Evolutionary conservation across 371 early-diverging fungal species (phyloP), one percentile per base, ranked within the genome.

Genomic region (Capniomyces stellatus): DNA sequence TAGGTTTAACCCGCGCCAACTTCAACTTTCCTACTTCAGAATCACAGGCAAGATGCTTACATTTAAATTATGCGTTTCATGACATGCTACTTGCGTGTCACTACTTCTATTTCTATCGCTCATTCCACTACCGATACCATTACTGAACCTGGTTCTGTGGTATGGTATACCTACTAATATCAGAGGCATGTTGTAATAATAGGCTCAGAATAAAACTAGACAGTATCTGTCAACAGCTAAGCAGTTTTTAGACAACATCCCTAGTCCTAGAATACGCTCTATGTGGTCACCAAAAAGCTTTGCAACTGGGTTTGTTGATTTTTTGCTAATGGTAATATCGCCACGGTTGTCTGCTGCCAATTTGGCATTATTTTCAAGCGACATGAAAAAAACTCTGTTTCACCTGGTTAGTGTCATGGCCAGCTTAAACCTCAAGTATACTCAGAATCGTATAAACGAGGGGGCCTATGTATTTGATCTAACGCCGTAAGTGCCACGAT

Each of bases 11-110:
- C 25, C 54, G 62, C 23, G 71, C 72, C 42, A 66, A 71, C 42
- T 71, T 91, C n/a, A 80, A 79, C 59, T 96, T 79, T 61, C 93
- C 97, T 22, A 74, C 75, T 51, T 64, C 72, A 3, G 49, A 49
- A n/a, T 3, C 4, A n/a, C 49, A 24, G 28, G 49, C 28, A 49
- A 49, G 13, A n/a, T n/a, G n/a, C n/a, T n/a, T n/a, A n/a, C n/a
- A n/a, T n/a, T n/a, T n/a, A n/a, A n/a, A n/a, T n/a, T n/a, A n/a
- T n/a, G n/a, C n/a, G n/a, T n/a, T n/a, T n/a, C n/a, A n/a, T n/a
- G n/a, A n/a, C n/a, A n/a, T n/a, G n/a, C n/a, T n/a, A n/a, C n/a
- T n/a, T n/a, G n/a, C n/a, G n/a, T n/a, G n/a, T n/a, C n/a, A n/a
- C n/a, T n/a, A n/a, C n/a, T n/a, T n/a, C n/a, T n/a, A n/a, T n/a